phyloP scores from a whole-genome alignment of 202 grass and related monocot species.

The Alloteropsis angusta region DNA sequence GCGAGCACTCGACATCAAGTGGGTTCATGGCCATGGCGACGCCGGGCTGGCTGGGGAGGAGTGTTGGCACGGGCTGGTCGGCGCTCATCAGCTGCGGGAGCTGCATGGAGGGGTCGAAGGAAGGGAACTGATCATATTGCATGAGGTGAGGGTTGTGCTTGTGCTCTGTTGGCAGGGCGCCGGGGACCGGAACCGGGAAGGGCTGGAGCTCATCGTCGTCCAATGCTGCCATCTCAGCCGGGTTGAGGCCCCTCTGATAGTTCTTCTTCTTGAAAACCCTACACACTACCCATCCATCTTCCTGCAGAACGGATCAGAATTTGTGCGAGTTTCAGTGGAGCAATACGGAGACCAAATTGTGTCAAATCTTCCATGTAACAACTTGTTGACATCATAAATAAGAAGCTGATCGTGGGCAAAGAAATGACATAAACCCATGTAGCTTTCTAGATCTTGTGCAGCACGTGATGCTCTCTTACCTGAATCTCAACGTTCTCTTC shows the following conservation, averaged over 20 bases:
- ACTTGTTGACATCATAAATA: not conserved
- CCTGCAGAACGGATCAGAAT: constrained; percentile 30
- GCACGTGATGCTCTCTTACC: constrained; percentile 11
- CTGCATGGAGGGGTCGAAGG: constrained; percentile 64
- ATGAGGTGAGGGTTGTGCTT: constrained; percentile 42
- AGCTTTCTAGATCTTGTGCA: not conserved
- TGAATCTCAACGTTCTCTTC: constrained; percentile 59
- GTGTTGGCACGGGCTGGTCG: constrained; percentile 37
- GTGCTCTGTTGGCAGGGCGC: constrained; percentile 17
- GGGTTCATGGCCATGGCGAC: constrained; percentile 34
- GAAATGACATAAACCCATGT: not conserved
- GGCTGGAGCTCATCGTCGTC: constrained; percentile 61
- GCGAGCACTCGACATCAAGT: constrained; percentile 50
- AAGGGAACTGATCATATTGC: constrained; percentile 49
- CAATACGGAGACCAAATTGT: not conserved
- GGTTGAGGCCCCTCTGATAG: constrained; percentile 45
- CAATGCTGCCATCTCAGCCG: constrained; percentile 28
- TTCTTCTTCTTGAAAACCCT: constrained; percentile 89
- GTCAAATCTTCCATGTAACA: not conserved
- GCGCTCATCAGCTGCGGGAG: constrained; percentile 79
- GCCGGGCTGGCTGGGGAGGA: constrained; percentile 19
- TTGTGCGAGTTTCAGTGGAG: not conserved
- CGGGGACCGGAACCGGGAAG: constrained; percentile 9
- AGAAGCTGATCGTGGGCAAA: not conserved
- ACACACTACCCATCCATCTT: constrained; percentile 95